A percentile compares a stretch with the other conserved stretches of the same genome.
Evolutionary conservation across 495 filamentous ascomycete genomes (phyloP).

Genomic region (Aspergillus baeticus): DNA sequence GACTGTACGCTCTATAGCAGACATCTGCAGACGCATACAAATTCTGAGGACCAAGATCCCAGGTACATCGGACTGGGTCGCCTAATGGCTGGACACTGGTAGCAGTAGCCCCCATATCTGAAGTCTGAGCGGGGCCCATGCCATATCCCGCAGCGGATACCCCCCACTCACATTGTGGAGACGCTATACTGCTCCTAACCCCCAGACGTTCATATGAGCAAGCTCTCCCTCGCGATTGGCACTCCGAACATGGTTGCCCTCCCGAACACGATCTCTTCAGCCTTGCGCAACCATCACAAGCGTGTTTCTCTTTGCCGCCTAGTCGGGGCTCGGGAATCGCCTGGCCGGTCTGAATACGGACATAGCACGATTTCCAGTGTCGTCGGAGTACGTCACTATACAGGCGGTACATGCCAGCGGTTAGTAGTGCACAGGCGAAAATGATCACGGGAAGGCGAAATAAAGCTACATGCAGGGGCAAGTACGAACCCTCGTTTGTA

Average conservation of each 20-base stretch:
- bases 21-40: conserved; percentile 22
- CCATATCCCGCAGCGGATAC: too few species aligned
- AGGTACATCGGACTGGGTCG: conserved; percentile 2
- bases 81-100: neutral
- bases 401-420: neutral
- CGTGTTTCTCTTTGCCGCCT: conserved; percentile 34
- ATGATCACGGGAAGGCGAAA: too few species aligned
- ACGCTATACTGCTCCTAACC: neutral
- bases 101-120: too few species aligned
- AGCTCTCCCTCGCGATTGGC: conserved; percentile 20
- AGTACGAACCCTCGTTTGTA: conserved; percentile 35
- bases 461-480: neutral
- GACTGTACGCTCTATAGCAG: conserved; percentile 6
- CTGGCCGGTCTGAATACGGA: conserved; percentile 21
- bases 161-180: neutral
- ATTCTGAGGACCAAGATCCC: conserved; percentile 27
- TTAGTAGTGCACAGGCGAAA: too few species aligned
- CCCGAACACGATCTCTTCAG: conserved; percentile 35
- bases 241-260: conserved; percentile 28
- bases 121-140: neutral
- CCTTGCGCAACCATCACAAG: conserved; percentile 37
- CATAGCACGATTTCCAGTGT: conserved; percentile 37
- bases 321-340: conserved; percentile 27
- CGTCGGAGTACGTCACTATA: conserved; percentile 32
- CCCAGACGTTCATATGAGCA: conserved; percentile 33